These are phyloP conservation scores for Coniophora puteana DNA, from an alignment of 1,284 basidiomycete genomes.

Conservation along the genomic window DNA sequence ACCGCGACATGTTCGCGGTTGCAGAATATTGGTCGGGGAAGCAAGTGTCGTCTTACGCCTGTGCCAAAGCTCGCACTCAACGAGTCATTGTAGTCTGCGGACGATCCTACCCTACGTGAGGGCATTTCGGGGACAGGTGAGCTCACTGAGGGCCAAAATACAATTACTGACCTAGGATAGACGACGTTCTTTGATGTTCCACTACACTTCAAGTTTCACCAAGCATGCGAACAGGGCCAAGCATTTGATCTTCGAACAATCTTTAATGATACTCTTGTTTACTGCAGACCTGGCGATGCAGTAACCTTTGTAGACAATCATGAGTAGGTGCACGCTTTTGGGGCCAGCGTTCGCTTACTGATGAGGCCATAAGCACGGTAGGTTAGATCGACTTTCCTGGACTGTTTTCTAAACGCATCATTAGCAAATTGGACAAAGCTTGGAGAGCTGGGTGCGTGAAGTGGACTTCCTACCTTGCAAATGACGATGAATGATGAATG, in stretches of 20 bases:
- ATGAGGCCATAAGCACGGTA: constrained; percentile 47
- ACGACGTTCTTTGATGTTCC: constrained; percentile 79
- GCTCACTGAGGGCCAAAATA: constrained; percentile 10
- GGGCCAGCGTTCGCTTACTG: not conserved
- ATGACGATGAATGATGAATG: not conserved
- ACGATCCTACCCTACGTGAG: constrained; percentile 53
- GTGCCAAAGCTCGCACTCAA: constrained; percentile 1
- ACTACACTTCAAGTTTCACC: constrained; percentile 67
- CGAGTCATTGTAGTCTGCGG: constrained; percentile 38
- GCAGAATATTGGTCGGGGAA: constrained; percentile 72
- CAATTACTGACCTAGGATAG: constrained; percentile 30
- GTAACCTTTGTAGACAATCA: constrained; percentile 85
- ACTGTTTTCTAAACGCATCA: not conserved
- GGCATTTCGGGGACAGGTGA: constrained; percentile 59
- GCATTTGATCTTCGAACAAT: constrained; percentile 65
- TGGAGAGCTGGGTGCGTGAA: constrained; percentile 72
- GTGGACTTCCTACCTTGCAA: not conserved
- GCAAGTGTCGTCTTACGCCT: constrained; percentile 36
- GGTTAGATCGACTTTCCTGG: constrained; percentile 13
- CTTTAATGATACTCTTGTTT: constrained; percentile 53
- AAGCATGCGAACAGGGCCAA: constrained; percentile 56
- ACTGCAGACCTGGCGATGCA: constrained; percentile 60
- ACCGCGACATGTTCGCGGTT: constrained; percentile 67
- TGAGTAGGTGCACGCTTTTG: constrained; percentile 47
- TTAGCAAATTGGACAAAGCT: constrained; percentile 67